These are phyloP conservation scores for Aeschynomene evenia DNA, from an alignment of 306 rosid species.

Conservation along the genomic window DNA sequence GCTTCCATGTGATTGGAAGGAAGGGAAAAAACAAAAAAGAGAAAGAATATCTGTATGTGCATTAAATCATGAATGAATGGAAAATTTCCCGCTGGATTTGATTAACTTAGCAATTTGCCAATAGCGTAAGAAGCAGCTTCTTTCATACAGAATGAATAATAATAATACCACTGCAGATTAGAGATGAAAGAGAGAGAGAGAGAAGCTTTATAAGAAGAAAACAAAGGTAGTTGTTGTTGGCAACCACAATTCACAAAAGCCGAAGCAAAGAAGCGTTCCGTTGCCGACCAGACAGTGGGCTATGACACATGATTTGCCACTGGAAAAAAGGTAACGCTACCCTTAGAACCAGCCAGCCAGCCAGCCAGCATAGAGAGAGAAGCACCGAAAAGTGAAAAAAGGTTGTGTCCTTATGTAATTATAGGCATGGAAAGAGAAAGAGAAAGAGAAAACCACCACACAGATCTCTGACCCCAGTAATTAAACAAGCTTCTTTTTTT, in stretches of 20 bases:
- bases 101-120: neutral
- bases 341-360: neutral
- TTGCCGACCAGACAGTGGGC: constrained; percentile 32
- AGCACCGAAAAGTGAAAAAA: constrained; percentile 37
- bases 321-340: constrained; percentile 46
- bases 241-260: constrained; percentile 34
- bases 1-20: neutral
- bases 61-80: neutral
- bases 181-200: neutral
- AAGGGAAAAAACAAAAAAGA: too few relatives aligned
- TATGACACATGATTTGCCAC: constrained; percentile 62
- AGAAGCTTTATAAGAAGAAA: neutral
- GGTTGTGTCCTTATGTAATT: constrained; percentile 45
- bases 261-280: constrained; percentile 35
- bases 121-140: neutral
- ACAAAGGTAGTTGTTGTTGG: constrained; percentile 28
- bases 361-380: neutral
- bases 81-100: constrained; percentile 1
- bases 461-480: constrained; percentile 33
- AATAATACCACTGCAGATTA: too few relatives aligned
- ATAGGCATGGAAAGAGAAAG: constrained; percentile 41
- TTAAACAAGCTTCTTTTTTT: too few relatives aligned
- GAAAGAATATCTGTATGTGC: too few relatives aligned
- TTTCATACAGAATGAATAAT: neutral
- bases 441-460: neutral